A percentile compares a stretch with the other conserved stretches of the same genome.
Conservation (phyloP, 805 yeast species). For the Candida namnaoensis region DNA sequence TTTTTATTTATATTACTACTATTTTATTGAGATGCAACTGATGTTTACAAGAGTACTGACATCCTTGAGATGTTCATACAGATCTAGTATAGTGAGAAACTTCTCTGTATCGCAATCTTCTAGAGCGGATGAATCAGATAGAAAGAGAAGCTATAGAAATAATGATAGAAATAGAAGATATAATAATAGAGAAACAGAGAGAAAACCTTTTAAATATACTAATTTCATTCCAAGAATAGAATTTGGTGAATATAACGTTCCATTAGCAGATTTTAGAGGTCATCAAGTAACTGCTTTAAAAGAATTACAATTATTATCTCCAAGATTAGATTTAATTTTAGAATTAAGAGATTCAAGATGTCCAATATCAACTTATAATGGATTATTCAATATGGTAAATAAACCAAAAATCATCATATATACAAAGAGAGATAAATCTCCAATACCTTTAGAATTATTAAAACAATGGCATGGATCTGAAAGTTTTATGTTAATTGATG, state of each 20-base stretch:
- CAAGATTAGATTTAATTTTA: conserved; percentile 72
- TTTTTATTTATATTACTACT: too few species aligned
- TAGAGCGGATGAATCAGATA: too few species aligned
- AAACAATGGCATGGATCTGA: conserved; percentile 41
- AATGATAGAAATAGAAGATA: too few species aligned
- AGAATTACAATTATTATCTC: conserved; percentile 56
- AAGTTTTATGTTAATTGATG: conserved; percentile 47
- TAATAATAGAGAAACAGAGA: background rate
- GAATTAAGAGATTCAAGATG: conserved; percentile 89
- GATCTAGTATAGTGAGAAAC: too few species aligned
- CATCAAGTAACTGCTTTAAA: conserved; percentile 80
- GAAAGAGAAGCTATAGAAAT: too few species aligned
- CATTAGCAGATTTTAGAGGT: conserved; percentile 78
- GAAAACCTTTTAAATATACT: background rate
- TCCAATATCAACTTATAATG: conserved; percentile 36
- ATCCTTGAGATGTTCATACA: too few species aligned
- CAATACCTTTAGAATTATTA: conserved; percentile 30
- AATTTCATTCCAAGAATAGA: conserved; percentile 54
- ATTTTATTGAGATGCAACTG: too few species aligned
- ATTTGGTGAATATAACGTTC: conserved; percentile 70
- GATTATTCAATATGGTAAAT: conserved; percentile 16
- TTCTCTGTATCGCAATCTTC: too few species aligned
- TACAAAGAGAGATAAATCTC: conserved; percentile 63
- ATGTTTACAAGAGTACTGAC: too few species aligned
- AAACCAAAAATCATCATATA: conserved; percentile 55